Base-by-base conservation (phyloP, 2,329 filamentous ascomycete species). In the Phaeosphaeria sp. region DNA sequence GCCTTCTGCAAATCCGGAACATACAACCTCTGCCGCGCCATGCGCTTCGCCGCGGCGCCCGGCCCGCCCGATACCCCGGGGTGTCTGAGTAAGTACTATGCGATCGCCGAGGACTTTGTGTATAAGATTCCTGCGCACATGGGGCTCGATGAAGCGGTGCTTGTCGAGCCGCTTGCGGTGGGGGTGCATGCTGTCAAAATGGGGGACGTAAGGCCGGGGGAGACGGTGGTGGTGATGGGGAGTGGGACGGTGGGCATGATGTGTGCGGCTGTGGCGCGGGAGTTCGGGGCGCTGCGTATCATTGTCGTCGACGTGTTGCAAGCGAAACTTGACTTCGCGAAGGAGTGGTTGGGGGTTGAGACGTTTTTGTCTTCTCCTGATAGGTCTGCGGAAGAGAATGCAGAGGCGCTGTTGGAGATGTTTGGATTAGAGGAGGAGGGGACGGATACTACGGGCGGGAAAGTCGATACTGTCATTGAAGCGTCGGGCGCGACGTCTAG, bases 281-380 rank as follows among this genome's bases (percentile, higher is more conserved):
- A 58, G 2, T 73, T 68, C 53, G 94, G 94, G 39, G 94, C 93
- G 15, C 91, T 90, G 66, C 92, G 93, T 7, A 86, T 97, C 60
- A 89, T 96, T 62, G 91, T 97, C 72, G 97, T 93, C 4, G 94
- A 97, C 76, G 94, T 97, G 66, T 90, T 96, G 68, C 89, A 93
- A 70, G 88, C 88, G 55, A 87, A 93, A 36, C 81, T 97, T 61
- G 84, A 85, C 49, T 97, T 97, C 74, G 93, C 93, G 48, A 90
- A 90, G 79, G 85, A 89, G 69, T 83, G 95, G 55, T 88, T 90
- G 85, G 86, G 43, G 89, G 92, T 59, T 83, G 87, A 76, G 93
- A 92, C 36, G 87, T 93, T 83, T 88, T 88, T 77, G 86, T 92
- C 56, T 83, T 87, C 68, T 77, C 83, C 51, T 74, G 76, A 55